phyloP scores from a whole-genome alignment of 1,139 yeast species.

The Blastobotrys buckinghamii region DNA sequence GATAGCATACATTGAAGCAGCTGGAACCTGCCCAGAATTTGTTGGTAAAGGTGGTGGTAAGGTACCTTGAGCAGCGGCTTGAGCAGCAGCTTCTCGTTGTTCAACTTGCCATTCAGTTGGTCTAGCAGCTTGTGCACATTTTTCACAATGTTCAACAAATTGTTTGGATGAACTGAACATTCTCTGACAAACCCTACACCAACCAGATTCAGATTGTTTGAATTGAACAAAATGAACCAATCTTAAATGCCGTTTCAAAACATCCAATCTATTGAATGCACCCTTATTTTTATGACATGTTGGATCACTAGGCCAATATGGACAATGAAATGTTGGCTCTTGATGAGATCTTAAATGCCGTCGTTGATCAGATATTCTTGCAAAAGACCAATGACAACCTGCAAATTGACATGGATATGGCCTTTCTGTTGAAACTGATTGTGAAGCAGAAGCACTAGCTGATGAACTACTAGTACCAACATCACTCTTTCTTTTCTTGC shows the following conservation, averaged over 20 bases:
- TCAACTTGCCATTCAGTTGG: constrained; percentile 36
- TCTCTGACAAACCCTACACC: constrained; percentile 58
- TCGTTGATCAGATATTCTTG: constrained; percentile 58
- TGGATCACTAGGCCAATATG: constrained; percentile 60
- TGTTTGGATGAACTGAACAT: constrained; percentile 51
- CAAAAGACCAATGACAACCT: constrained; percentile 63
- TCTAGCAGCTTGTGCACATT: constrained; percentile 45
- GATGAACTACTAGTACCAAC: neutral
- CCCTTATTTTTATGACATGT: constrained; percentile 72
- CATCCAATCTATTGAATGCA: constrained; percentile 63
- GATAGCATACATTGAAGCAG: neutral
- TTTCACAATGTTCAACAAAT: constrained; percentile 61
- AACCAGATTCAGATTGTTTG: constrained; percentile 48
- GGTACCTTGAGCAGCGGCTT: neutral
- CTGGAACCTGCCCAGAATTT: too few species aligned
- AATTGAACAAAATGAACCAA: constrained; percentile 56
- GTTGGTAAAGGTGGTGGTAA: neutral
- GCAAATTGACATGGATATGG: constrained; percentile 49
- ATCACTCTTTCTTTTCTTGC: constrained; percentile 10
- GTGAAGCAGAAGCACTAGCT: constrained; percentile 1
- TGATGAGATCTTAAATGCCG: constrained; percentile 61
- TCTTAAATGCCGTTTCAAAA: constrained; percentile 59
- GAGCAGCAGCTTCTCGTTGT: constrained; percentile 4
- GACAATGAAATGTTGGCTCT: constrained; percentile 62
- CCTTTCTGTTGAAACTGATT: constrained; percentile 28